Conservation (phyloP, 345 rosid species). For the Chamaenerion angustifolium region DNA sequence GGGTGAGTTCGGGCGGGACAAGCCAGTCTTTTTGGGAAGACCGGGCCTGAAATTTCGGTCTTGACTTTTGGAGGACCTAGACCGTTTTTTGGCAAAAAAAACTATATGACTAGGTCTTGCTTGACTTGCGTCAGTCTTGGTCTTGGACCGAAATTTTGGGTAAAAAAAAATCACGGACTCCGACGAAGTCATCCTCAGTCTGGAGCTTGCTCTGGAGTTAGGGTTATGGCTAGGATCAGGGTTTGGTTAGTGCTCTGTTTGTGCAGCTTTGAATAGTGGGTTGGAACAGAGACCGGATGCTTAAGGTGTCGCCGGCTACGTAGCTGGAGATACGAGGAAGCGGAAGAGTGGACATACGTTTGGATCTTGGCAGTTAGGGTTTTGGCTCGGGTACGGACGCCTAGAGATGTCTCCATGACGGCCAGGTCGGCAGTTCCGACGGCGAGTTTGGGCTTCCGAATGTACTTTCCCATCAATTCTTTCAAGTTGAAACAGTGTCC, state of each 20-base stretch:
- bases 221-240: constrained; percentile 21
- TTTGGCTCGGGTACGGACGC: constrained; percentile 76
- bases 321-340: no score
- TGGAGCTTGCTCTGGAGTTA: constrained; percentile 8
- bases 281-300: constrained; percentile 27
- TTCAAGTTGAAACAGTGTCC: constrained; percentile 4
- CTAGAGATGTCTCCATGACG: constrained; percentile 37
- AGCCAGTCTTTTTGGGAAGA: no score
- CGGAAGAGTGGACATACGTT: no score
- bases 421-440: constrained; percentile 44
- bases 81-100: no score
- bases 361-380: no score
- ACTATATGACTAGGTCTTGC: no score
- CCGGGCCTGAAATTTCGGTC: no score
- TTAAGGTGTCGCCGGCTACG: constrained; percentile 75
- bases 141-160: no score
- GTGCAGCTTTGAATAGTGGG: constrained; percentile 18
- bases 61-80: no score
- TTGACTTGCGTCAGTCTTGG: no score
- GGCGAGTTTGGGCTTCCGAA: constrained; percentile 53
- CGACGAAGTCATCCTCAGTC: constrained; percentile 8
- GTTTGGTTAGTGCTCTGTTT: constrained; percentile 13
- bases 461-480: constrained; percentile 60
- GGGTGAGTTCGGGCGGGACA: no score
- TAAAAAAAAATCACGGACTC: no score